Percentiles rank a stretch among this genome's conserved stretches.
phyloP scores from a whole-genome alignment of 441 rosid genomes.

The Corymbia citriodora region DNA sequence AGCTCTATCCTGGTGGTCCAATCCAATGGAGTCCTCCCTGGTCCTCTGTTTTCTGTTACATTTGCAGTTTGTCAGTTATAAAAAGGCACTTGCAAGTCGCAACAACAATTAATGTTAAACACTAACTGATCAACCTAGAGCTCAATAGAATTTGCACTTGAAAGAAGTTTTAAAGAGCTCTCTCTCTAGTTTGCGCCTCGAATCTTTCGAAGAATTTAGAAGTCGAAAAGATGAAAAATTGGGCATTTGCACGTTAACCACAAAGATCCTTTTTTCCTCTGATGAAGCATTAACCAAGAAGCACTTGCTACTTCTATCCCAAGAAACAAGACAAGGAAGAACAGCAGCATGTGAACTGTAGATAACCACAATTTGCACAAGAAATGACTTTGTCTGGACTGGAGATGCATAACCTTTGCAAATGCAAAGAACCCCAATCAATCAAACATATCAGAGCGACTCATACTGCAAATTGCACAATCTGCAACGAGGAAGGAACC shows the following conservation, averaged over 20 bases:
- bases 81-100: neutral
- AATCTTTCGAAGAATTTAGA: neutral
- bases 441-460: neutral
- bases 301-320: neutral
- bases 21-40: constrained; percentile 34
- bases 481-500: neutral
- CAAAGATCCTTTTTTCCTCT: no score
- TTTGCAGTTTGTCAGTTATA: neutral
- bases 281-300: neutral
- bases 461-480: neutral
- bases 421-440: neutral
- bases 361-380: neutral
- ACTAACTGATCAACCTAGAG: neutral
- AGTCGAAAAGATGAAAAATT: neutral
- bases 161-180: neutral
- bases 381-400: neutral
- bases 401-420: neutral
- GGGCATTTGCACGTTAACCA: neutral
- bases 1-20: constrained; percentile 39
- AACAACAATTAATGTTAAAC: neutral
- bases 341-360: neutral
- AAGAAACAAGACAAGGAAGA: neutral
- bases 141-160: neutral
- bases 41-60: constrained; percentile 37
- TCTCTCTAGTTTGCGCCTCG: neutral